A percentile compares a stretch with the other conserved stretches of the same genome.
Evolutionary conservation across 2,329 filamentous ascomycete species (phyloP).

Genomic region (Parascedosporium putredinis): DNA sequence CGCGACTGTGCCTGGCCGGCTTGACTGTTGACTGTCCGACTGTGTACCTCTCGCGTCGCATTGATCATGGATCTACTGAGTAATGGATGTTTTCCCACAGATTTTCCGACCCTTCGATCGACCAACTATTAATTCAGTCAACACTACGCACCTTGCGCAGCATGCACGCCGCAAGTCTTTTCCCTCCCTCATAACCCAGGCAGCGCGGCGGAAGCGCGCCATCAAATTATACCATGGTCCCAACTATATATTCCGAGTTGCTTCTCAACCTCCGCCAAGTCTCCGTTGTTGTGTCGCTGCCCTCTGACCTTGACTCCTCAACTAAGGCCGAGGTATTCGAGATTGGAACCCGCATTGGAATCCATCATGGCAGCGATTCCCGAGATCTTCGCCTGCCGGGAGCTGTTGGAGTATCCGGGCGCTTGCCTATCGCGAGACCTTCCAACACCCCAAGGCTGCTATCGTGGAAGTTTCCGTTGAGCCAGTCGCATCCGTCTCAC

Average conservation of each 20-base stretch:
- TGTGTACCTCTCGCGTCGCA: no score
- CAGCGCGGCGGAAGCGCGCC: no score
- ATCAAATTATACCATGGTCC: neutral
- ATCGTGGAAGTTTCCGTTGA: constrained; percentile 45
- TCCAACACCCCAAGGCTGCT: constrained; percentile 21
- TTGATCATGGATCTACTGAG: no score
- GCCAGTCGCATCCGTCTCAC: constrained; percentile 8
- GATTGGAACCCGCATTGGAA: constrained; percentile 32
- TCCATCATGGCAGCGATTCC: constrained; percentile 34
- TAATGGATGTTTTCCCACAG: no score
- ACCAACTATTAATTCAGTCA: no score
- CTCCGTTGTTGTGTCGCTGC: constrained; percentile 44
- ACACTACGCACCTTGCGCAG: no score
- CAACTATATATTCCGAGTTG: constrained; percentile 52
- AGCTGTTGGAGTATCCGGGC: constrained; percentile 21
- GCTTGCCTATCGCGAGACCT: constrained; percentile 26
- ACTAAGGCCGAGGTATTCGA: constrained; percentile 33
- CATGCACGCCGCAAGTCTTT: no score
- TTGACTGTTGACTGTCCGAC: no score
- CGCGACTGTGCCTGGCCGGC: no score
- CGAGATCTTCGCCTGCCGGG: constrained; percentile 32
- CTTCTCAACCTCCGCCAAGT: constrained; percentile 55
- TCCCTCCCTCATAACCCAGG: no score
- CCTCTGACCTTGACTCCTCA: constrained; percentile 28
- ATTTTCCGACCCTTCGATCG: no score